These are phyloP conservation scores for Diaporthe humulicola DNA, from an alignment of 2,329 filamentous ascomycete genomes.

Conservation along the genomic window DNA sequence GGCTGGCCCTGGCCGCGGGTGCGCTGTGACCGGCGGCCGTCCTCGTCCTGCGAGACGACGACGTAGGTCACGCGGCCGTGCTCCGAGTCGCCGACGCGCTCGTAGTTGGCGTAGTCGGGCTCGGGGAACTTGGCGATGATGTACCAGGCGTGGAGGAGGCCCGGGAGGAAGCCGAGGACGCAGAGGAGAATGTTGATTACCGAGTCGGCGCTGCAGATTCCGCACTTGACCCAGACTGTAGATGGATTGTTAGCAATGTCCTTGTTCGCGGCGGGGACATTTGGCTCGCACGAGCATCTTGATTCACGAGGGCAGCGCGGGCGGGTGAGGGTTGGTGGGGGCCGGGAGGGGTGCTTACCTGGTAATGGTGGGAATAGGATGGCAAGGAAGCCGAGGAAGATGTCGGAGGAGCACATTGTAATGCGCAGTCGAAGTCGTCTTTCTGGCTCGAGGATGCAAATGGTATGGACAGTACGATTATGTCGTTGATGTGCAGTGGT, in stretches of 20 bases:
- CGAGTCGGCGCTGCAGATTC: constrained; percentile 91
- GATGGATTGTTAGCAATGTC: constrained; percentile 48
- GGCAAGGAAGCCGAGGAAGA: constrained; percentile 74
- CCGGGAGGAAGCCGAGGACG: constrained; percentile 83
- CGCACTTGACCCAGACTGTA: constrained; percentile 94
- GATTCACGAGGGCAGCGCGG: constrained; percentile 3
- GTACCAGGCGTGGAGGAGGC: constrained; percentile 96
- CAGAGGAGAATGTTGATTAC: constrained; percentile 96
- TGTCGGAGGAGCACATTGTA: constrained; percentile 70
- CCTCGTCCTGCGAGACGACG: constrained; percentile 70
- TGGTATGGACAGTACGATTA: neutral
- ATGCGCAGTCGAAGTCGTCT: constrained; percentile 10
- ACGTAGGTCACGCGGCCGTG: constrained; percentile 80
- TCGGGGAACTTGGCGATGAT: constrained; percentile 95
- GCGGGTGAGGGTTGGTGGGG: neutral
- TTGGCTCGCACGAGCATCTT: neutral
- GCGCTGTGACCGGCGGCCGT: constrained; percentile 48
- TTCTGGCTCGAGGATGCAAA: neutral
- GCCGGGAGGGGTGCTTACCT: constrained; percentile 59
- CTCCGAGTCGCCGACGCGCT: constrained; percentile 69
- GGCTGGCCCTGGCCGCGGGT: constrained; percentile 52
- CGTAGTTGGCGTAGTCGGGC: constrained; percentile 73
- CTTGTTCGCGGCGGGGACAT: neutral
- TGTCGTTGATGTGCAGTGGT: neutral
- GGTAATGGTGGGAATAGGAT: constrained; percentile 75